These are phyloP conservation scores for Tothia fuscella DNA, from an alignment of 2,329 filamentous ascomycete genomes.

Conservation along the genomic window DNA sequence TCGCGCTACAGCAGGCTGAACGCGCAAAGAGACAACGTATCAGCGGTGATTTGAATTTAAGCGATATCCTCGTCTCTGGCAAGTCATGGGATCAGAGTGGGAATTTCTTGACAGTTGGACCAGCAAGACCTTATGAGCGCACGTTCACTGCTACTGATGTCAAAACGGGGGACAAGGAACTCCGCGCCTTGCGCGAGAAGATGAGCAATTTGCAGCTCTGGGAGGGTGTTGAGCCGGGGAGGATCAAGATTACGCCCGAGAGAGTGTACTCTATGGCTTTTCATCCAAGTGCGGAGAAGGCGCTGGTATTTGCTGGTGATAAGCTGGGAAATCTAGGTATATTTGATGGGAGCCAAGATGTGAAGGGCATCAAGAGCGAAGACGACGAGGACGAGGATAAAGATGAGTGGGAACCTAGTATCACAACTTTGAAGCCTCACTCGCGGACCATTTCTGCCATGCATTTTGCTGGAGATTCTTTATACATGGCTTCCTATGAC, in stretches of 20 bases:
- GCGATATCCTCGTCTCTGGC: constrained; percentile 68
- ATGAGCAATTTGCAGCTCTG: constrained; percentile 73
- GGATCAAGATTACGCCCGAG: constrained; percentile 85
- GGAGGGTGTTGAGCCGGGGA: constrained; percentile 71
- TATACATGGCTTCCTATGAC: constrained; percentile 86
- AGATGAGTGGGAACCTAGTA: constrained; percentile 57
- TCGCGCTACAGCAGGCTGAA: constrained; percentile 44
- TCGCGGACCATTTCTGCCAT: constrained; percentile 80
- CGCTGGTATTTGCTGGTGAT: constrained; percentile 84
- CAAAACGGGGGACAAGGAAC: constrained; percentile 61
- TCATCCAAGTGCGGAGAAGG: constrained; percentile 76
- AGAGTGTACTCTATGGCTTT: constrained; percentile 78
- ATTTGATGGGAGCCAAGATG: constrained; percentile 72
- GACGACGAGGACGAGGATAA: constrained; percentile 59
- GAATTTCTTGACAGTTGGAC: constrained; percentile 56
- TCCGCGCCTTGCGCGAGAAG: constrained; percentile 60
- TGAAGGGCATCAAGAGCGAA: constrained; percentile 26
- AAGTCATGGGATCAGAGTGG: constrained; percentile 60
- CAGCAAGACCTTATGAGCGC: constrained; percentile 65
- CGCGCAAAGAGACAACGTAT: constrained; percentile 51
- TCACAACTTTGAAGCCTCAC: constrained; percentile 84
- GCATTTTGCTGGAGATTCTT: constrained; percentile 61
- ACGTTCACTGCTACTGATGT: constrained; percentile 83
- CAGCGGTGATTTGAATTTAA: constrained; percentile 57
- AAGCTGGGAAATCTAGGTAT: constrained; percentile 86